phyloP scores from a whole-genome alignment of 208 protist genomes.

The Crithidia mellificae region DNA sequence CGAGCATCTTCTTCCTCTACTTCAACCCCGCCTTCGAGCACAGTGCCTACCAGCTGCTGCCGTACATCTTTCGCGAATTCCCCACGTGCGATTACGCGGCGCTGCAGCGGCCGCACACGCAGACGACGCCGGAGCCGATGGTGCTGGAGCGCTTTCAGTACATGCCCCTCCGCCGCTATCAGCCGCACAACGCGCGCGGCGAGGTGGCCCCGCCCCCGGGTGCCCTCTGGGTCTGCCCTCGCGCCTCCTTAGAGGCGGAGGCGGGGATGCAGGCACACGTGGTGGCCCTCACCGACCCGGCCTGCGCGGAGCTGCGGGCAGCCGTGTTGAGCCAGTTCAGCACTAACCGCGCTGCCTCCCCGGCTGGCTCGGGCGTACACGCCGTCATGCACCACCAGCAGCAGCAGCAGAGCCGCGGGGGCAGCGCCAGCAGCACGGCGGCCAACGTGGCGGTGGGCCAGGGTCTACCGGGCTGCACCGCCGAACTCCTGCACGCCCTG shows the following conservation, averaged over 20 bases:
- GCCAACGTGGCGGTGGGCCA: neutral
- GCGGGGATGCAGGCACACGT: constrained; percentile 28
- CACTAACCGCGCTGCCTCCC: neutral
- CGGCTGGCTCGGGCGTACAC: constrained; percentile 21
- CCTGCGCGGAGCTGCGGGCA: constrained; percentile 13
- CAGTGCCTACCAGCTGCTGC: constrained; percentile 64
- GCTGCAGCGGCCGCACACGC: constrained; percentile 70
- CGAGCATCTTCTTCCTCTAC: constrained; percentile 81
- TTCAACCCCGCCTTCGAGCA: constrained; percentile 75
- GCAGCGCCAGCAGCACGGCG: neutral
- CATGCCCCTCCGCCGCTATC: constrained; percentile 79
- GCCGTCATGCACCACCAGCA: constrained; percentile 32
- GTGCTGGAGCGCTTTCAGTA: constrained; percentile 76
- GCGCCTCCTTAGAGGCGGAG: constrained; percentile 31
- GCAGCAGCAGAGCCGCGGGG: constrained; percentile 2
- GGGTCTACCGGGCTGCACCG: constrained; percentile 22
- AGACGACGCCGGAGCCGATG: constrained; percentile 64
- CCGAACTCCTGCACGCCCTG: constrained; percentile 30
- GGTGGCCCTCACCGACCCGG: constrained; percentile 10
- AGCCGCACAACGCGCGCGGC: constrained; percentile 69
- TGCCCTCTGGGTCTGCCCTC: constrained; percentile 80
- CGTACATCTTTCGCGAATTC: constrained; percentile 77
- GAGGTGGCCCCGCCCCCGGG: constrained; percentile 61
- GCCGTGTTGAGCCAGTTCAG: constrained; percentile 23
- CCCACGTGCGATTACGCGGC: constrained; percentile 70